Evolutionary conservation across 2,329 filamentous ascomycete genomes (phyloP), one percentile per base, ranked within the genome.

Genomic region (Xylaria sp.): DNA sequence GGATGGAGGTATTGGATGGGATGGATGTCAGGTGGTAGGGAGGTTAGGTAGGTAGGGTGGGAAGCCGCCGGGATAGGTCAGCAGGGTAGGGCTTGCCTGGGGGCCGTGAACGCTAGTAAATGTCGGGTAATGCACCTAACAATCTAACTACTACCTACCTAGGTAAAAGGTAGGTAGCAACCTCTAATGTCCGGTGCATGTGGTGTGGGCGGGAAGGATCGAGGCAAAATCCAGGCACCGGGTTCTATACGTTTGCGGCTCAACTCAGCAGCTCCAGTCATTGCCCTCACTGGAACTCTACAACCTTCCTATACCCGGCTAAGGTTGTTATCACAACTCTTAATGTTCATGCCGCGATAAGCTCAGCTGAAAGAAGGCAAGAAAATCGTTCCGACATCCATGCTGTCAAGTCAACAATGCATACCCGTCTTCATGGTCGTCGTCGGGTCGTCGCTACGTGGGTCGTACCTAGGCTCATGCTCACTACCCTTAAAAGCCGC

Each of bases 61-160:
- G n/a, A n/a, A n/a, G n/a, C n/a, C n/a, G n/a, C n/a, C n/a, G n/a
- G n/a, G n/a, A n/a, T n/a, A n/a, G n/a, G n/a, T n/a, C n/a, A n/a
- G n/a, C n/a, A n/a, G n/a, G n/a, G 3, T 34, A 6, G 29, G 5
- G 29, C 29, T 34, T n/a, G n/a, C n/a, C n/a, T n/a, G n/a, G n/a
- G 16, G 16, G 9, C 29, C 16, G 29, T 43, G 48, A 47, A 44
- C 24, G 55, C 40, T 55, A 56, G 47, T 43, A 49, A 39, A 58
- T 56, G 44, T 64, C 63, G 61, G 63, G 39, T 64, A 63, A 62
- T 60, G 61, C 63, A 63, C 61, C 61, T 65, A 63, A 59, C 29
- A 37, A n/a, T 26, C 17, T 17, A 19, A 34, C 22, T 22, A 44
- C 37, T 29, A 26, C 22, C 37, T 50, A 49, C 29, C 20, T 37